Base-by-base conservation (phyloP, 1,284 basidiomycete genomes). In the Lentinus polychrous region DNA sequence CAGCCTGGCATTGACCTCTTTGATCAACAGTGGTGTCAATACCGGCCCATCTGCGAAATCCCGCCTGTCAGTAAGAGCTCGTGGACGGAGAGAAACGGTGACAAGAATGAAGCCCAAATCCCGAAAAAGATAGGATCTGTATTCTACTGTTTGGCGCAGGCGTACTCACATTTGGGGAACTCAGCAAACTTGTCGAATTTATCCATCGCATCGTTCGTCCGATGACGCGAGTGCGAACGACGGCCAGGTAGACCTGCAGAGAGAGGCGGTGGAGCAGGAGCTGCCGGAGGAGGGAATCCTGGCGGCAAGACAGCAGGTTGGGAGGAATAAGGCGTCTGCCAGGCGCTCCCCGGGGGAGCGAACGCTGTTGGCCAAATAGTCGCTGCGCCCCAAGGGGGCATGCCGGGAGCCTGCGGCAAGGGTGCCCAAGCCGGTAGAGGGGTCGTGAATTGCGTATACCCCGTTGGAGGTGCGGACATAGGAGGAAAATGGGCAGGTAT, bases 11-110 rank as follows among this genome's bases (percentile, higher is more conserved):
- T 68, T 57, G 4, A 85, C 71, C 20, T 76, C 65, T 42, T 68
- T 70, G 17, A 73, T 62, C 24, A 81, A 61, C 55, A 83, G 74
- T 0, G 84, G 78, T n/a, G 76, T 73, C 6, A 89, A 70, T 2
- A 86, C 83, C 0, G 84, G 83, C 0, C 83, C 84, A 56, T 88
- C 86, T 88, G 43, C 33, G 34, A 23, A 40, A 7, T 7, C 39
- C 27, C 27, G 27, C 27, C 5, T 27, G 27, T 27, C 27, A 27
- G 27, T 27, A 4, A 27, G 4, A 10, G 27, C 10, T 27, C 27
- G 4, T 10, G 5, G 10, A 27, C 27, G 27, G 27, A 5, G 27
- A 27, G 10, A 10, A 27, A 10, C 27, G 27, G 27, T 10, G 27
- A 27, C 27, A 27, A 27, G 27, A 27, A 27, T 27, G 27, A 27